A percentile compares a stretch with the other conserved stretches of the same genome.
phyloP scores from a whole-genome alignment of 1,284 basidiomycete species.

The Heterobasidion annosum region DNA sequence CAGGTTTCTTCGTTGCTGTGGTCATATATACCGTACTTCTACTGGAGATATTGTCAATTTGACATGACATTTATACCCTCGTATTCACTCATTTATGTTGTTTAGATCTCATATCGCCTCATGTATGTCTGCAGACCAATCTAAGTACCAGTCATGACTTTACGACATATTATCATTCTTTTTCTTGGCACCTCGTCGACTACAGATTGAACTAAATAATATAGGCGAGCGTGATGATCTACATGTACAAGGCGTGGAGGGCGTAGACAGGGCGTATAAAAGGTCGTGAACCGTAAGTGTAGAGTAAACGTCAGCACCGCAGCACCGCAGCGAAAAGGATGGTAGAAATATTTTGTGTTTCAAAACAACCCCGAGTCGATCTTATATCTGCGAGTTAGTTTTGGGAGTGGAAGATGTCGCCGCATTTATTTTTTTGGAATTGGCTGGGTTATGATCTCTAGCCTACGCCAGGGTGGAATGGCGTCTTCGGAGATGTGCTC shows the following conservation, averaged over 20 bases:
- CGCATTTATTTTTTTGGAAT: not conserved
- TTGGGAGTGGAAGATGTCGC: no score
- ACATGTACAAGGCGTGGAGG: no score
- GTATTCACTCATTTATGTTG: constrained; percentile 12
- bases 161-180: constrained; percentile 1
- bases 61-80: constrained; percentile 9
- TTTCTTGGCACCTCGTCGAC: not conserved
- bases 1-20: constrained; percentile 3
- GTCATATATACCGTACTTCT: constrained; percentile 10
- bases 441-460: not conserved
- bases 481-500: constrained; percentile 22
- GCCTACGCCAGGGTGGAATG: constrained; percentile 3
- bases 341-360: no score
- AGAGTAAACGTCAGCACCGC: no score
- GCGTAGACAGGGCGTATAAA: no score
- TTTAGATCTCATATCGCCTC: constrained; percentile 7
- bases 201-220: not conserved
- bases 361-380: no score
- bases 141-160: constrained; percentile 6
- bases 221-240: no score
- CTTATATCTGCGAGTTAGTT: no score
- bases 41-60: constrained; percentile 10
- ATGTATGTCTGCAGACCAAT: constrained; percentile 11
- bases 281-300: no score
- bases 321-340: no score